Percentiles rank a stretch among this genome's conserved stretches.
phyloP scores from a whole-genome alignment of 108 stramenopile genomes.

The Cyclotella cryptica region DNA sequence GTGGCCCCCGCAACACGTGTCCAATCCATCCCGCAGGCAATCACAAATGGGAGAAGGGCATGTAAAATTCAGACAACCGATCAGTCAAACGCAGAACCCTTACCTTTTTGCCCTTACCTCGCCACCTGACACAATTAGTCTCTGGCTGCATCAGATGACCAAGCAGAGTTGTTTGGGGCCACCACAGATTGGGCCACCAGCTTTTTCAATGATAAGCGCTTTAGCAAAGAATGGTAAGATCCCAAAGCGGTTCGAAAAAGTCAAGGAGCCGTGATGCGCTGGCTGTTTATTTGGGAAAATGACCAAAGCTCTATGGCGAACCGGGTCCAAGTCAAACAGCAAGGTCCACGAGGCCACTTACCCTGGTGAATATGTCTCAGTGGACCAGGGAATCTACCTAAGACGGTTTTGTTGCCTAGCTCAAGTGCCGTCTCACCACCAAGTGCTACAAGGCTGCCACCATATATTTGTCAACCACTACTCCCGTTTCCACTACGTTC shows the following conservation, averaged over 20 bases:
- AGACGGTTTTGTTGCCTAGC: no score
- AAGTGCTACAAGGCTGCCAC: no score
- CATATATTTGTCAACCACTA: no score
- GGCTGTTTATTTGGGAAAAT: slow-evolving; percentile 4
- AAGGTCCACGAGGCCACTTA: no score
- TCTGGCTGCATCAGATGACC: background rate
- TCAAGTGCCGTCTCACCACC: no score
- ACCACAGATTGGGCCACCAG: slow-evolving; percentile 13
- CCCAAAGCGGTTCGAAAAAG: slow-evolving; percentile 10
- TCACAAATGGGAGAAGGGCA: slow-evolving; percentile 27
- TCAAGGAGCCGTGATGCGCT: slow-evolving; percentile 20
- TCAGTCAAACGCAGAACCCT: background rate
- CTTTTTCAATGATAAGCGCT: background rate
- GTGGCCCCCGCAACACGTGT: background rate
- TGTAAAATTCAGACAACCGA: background rate
- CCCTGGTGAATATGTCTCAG: no score
- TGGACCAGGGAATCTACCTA: no score
- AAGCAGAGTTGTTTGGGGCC: slow-evolving; percentile 22
- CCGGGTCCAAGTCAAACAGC: no score
- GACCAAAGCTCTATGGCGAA: background rate
- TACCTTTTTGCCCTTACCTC: no score
- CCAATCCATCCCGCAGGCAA: slow-evolving; percentile 17
- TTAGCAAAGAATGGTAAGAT: slow-evolving; percentile 26
- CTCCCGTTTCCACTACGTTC: no score
- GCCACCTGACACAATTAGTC: background rate